These are phyloP conservation scores for Paecilomyces fulvus DNA, from an alignment of 2,329 filamentous ascomycete genomes.

Conservation along the genomic window DNA sequence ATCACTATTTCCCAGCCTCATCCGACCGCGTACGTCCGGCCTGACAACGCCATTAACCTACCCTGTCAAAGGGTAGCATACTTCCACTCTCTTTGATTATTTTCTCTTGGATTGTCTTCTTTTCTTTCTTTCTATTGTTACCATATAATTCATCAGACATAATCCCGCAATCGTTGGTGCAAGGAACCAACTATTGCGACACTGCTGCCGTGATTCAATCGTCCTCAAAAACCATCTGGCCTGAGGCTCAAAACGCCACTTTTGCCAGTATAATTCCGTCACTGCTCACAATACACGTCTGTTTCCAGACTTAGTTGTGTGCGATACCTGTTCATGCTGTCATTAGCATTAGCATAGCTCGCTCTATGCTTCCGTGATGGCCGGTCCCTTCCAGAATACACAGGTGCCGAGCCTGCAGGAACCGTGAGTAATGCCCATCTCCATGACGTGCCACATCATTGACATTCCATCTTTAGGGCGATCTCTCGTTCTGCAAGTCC, in stretches of 20 bases:
- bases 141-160: background rate
- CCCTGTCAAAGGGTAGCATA: background rate
- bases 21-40: background rate
- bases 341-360: background rate
- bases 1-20: background rate
- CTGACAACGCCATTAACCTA: background rate
- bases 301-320: background rate
- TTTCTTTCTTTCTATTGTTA: background rate
- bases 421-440: background rate
- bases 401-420: background rate
- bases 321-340: background rate
- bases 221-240: background rate
- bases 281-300: background rate
- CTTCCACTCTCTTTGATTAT: background rate
- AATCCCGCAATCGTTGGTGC: background rate
- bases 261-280: background rate
- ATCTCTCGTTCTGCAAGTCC: conserved; percentile 13
- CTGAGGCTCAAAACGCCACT: background rate
- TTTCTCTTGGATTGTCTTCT: background rate
- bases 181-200: background rate
- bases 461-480: background rate
- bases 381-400: background rate
- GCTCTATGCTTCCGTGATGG: background rate
- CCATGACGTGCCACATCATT: background rate
- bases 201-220: background rate